These are phyloP conservation scores for Hippophae gyantsensis DNA, from an alignment of 306 rosid species.

Conservation along the genomic window DNA sequence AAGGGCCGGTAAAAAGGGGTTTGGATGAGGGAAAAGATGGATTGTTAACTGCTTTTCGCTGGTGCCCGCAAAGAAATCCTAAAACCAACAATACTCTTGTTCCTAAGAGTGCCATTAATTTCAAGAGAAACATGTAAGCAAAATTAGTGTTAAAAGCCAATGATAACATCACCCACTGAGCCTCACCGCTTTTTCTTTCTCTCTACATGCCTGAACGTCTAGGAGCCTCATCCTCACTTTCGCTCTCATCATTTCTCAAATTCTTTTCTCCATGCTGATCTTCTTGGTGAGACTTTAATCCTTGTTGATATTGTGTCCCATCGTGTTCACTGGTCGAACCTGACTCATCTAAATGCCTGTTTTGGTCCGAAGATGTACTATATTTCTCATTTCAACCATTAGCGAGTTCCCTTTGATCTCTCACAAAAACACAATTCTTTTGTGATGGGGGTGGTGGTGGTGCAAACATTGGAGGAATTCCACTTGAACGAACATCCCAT, in stretches of 20 bases:
- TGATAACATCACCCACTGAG: slow-evolving; percentile 41
- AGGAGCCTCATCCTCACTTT: slow-evolving; percentile 97
- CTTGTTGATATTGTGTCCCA: slow-evolving; percentile 52
- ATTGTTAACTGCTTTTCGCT: too few relatives aligned
- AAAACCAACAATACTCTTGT: too few relatives aligned
- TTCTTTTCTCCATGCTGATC: slow-evolving; percentile 43
- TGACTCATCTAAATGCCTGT: slow-evolving; percentile 55
- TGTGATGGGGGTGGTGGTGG: slow-evolving; percentile 50
- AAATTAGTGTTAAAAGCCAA: slow-evolving; percentile 41
- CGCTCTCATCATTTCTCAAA: slow-evolving; percentile 68
- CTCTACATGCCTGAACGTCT: slow-evolving; percentile 89
- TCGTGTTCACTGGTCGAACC: slow-evolving; percentile 59
- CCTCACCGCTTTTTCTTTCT: slow-evolving; percentile 77
- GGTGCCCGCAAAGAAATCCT: too few relatives aligned
- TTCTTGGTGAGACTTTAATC: slow-evolving; percentile 45
- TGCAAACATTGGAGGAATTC: slow-evolving; percentile 71
- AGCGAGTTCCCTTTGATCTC: slow-evolving; percentile 58
- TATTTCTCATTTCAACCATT: slow-evolving; percentile 62
- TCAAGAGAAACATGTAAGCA: too few relatives aligned
- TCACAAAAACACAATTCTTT: slow-evolving; percentile 31
- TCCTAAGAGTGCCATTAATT: too few relatives aligned
- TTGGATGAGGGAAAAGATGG: too few relatives aligned
- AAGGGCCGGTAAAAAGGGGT: too few relatives aligned
- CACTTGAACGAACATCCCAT: slow-evolving; percentile 62
- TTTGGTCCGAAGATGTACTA: slow-evolving; percentile 48